These are phyloP conservation scores for Aphanomyces invadans DNA, from an alignment of 352 stramenopile genomes.

Conservation along the genomic window DNA sequence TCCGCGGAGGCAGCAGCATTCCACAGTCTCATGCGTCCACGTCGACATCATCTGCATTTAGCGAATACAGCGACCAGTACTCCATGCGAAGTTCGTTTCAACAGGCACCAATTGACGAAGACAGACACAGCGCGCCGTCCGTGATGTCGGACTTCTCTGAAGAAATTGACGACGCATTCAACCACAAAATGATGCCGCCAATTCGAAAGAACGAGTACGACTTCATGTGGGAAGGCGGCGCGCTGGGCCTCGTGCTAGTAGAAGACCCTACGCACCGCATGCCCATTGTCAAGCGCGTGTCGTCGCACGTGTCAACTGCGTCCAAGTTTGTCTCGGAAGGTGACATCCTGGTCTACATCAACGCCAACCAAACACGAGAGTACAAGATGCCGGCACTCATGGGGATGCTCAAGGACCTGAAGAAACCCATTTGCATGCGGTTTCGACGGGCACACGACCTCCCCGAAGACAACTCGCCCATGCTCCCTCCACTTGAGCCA, in stretches of 20 bases:
- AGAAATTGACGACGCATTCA: conserved; percentile 15
- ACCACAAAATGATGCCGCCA: conserved; percentile 15
- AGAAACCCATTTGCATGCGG: conserved; percentile 69
- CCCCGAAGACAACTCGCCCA: not conserved
- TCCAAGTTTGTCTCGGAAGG: conserved; percentile 40
- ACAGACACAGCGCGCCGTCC: not conserved
- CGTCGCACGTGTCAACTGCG: conserved; percentile 43
- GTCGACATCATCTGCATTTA: conserved; percentile 9
- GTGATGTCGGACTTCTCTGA: conserved; percentile 18
- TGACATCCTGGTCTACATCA: conserved; percentile 75
- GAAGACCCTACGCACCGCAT: conserved; percentile 57
- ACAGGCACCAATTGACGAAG: not conserved
- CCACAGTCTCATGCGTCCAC: conserved; percentile 13
- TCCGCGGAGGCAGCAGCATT: not conserved
- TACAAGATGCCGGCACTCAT: conserved; percentile 70
- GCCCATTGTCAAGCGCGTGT: conserved; percentile 71
- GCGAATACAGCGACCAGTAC: conserved; percentile 11
- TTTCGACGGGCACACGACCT: conserved; percentile 33
- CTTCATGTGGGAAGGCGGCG: conserved; percentile 63
- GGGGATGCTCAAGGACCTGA: conserved; percentile 60
- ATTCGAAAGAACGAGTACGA: conserved; percentile 56
- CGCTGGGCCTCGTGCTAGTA: conserved; percentile 64
- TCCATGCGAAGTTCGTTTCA: not conserved
- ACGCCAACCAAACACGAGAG: conserved; percentile 58
- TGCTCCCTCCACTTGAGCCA: conserved; percentile 3